A percentile compares a stretch with the other conserved stretches of the same genome.
These are phyloP conservation scores for Lyophyllum atratum DNA, from an alignment of 768 basidiomycete species.

Conservation along the genomic window DNA sequence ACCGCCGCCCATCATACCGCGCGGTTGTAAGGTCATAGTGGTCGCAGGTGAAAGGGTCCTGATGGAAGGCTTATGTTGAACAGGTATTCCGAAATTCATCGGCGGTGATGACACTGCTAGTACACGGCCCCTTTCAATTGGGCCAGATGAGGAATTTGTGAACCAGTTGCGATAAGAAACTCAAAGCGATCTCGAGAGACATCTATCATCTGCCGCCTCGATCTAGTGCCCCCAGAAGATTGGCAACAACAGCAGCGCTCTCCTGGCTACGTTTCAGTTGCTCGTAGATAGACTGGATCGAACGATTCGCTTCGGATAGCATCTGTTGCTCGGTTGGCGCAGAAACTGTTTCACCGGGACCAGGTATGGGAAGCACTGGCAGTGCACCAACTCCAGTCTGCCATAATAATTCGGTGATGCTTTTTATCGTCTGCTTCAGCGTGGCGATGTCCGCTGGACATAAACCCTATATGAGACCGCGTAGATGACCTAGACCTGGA, in stretches of 20 bases:
- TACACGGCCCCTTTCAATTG: too few species aligned
- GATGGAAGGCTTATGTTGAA: too few species aligned
- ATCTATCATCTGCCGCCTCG: not conserved
- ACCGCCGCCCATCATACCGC: too few species aligned
- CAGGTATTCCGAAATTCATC: too few species aligned
- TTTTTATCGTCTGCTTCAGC: conserved; percentile 51
- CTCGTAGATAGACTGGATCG: conserved; percentile 51
- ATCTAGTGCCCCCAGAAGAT: conserved; percentile 24
- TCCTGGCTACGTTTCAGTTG: conserved; percentile 55
- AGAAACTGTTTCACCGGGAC: conserved; percentile 14
- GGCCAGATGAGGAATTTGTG: too few species aligned
- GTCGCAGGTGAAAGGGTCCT: too few species aligned
- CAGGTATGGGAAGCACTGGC: conserved; percentile 41
- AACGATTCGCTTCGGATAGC: conserved; percentile 39
- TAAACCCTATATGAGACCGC: not conserved
- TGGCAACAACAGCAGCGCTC: conserved; percentile 53
- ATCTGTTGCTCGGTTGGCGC: conserved; percentile 50
- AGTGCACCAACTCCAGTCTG: conserved; percentile 69
- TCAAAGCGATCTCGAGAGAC: not conserved
- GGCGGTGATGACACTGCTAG: too few species aligned
- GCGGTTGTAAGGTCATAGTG: too few species aligned
- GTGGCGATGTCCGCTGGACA: conserved; percentile 46
- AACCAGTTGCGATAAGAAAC: too few species aligned
- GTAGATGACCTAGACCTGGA: not conserved
- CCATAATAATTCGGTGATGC: conserved; percentile 49